phyloP scores from a whole-genome alignment of 2,329 filamentous ascomycete species.

The Camillea tinctor region DNA sequence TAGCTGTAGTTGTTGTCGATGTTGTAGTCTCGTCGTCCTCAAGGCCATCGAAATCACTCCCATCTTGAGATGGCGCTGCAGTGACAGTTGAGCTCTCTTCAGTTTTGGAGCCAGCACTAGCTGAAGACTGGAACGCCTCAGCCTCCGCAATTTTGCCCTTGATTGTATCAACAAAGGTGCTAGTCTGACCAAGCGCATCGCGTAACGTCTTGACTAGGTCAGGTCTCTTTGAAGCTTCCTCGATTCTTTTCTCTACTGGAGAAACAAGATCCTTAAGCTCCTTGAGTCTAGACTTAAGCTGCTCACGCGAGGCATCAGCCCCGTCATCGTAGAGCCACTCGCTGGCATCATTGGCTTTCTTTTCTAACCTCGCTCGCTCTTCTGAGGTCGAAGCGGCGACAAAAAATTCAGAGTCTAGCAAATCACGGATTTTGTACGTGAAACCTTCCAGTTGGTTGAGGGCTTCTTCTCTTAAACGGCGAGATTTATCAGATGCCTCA shows the following conservation, averaged over 20 bases:
- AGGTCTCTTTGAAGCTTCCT: constrained; percentile 71
- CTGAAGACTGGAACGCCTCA: constrained; percentile 58
- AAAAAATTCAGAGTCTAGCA: constrained; percentile 76
- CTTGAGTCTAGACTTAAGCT: constrained; percentile 74
- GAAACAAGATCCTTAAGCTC: constrained; percentile 73
- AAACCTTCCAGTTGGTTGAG: constrained; percentile 92
- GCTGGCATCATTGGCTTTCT: constrained; percentile 66
- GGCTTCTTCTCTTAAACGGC: constrained; percentile 76
- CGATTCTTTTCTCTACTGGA: constrained; percentile 72
- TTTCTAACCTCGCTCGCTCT: constrained; percentile 65
- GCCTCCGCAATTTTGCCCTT: constrained; percentile 68
- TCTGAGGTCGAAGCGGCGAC: constrained; percentile 66
- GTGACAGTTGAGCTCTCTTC: constrained; percentile 42
- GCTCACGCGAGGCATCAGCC: constrained; percentile 69
- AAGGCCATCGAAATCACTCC: constrained; percentile 66
- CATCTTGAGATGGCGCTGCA: constrained; percentile 44
- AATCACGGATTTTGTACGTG: constrained; percentile 84
- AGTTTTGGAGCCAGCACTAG: constrained; percentile 46
- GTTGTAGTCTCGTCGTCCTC: constrained; percentile 63
- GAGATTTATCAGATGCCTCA: constrained; percentile 77
- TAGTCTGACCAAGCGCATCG: constrained; percentile 68
- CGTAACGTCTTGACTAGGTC: constrained; percentile 65
- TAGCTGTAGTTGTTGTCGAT: constrained; percentile 39
- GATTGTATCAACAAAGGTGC: constrained; percentile 68
- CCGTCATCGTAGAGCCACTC: constrained; percentile 94